Conservation (phyloP, 2,329 filamentous ascomycete genomes). For the Colletotrichum theobromicola region DNA sequence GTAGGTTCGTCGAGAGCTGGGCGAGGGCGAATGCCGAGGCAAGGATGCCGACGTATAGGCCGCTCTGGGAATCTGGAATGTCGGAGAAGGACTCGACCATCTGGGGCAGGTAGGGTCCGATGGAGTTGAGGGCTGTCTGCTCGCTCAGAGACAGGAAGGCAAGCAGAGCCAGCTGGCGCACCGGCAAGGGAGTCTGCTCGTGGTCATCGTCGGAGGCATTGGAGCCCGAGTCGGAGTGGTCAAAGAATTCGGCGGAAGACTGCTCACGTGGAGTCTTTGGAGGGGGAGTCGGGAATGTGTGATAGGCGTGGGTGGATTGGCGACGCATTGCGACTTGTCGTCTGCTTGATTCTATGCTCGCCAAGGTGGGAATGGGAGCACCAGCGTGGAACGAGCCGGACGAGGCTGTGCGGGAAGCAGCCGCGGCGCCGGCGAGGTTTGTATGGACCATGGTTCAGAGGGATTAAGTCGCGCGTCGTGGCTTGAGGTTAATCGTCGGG, state of each 20-base stretch:
- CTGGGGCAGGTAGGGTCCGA: constrained; percentile 90
- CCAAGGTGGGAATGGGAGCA: constrained; percentile 48
- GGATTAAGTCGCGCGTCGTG: background rate
- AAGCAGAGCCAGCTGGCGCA: constrained; percentile 81
- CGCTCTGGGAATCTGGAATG: constrained; percentile 72
- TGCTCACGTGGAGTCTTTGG: constrained; percentile 68
- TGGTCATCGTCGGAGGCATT: constrained; percentile 37
- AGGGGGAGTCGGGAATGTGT: constrained; percentile 80
- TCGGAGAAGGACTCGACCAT: constrained; percentile 90
- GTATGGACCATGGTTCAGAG: constrained; percentile 2
- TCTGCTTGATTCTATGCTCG: constrained; percentile 25
- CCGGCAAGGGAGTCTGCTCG: constrained; percentile 77
- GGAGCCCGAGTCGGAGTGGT: constrained; percentile 30
- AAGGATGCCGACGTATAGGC: constrained; percentile 87
- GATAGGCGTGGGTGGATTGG: constrained; percentile 66
- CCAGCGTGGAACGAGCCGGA: constrained; percentile 58
- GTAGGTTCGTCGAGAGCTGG: constrained; percentile 89
- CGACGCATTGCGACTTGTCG: constrained; percentile 35
- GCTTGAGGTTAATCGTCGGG: background rate
- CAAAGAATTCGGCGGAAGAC: constrained; percentile 32
- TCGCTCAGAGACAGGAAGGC: constrained; percentile 90
- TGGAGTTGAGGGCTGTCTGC: constrained; percentile 96
- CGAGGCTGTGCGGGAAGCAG: constrained; percentile 29
- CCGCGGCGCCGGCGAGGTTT: constrained; percentile 4
- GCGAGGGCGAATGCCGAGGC: constrained; percentile 92